Percentiles rank a stretch among this genome's conserved stretches.
phyloP scores from a whole-genome alignment of 768 basidiomycete species.

The Kwoniella sp. region DNA sequence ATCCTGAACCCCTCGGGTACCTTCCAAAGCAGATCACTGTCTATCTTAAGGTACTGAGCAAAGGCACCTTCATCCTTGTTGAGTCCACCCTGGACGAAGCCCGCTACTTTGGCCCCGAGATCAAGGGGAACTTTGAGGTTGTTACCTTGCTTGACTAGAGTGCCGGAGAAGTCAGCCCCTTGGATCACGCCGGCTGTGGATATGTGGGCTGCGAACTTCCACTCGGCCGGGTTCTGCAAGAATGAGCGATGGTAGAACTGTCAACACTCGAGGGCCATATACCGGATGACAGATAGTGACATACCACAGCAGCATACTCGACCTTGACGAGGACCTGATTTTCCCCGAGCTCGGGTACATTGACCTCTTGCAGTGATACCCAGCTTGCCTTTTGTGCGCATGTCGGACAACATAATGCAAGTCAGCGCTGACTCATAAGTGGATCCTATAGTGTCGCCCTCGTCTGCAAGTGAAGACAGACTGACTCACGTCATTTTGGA shows the following conservation, averaged over 20 bases:
- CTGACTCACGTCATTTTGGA: conserved; percentile 22
- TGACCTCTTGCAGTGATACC: conserved; percentile 23
- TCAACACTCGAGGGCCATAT: too few species aligned
- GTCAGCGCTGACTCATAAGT: neutral
- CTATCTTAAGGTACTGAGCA: conserved; percentile 40
- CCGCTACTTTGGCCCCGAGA: conserved; percentile 42
- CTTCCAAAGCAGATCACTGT: conserved; percentile 30
- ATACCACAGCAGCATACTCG: conserved; percentile 38
- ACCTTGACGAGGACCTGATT: conserved; percentile 50
- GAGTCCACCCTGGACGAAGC: conserved; percentile 40
- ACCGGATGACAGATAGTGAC: conserved; percentile 7
- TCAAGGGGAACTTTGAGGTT: conserved; percentile 15
- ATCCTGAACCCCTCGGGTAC: conserved; percentile 32
- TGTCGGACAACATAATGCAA: conserved; percentile 16
- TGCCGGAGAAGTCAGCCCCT: conserved; percentile 47
- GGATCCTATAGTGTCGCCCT: too few species aligned
- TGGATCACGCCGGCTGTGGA: conserved; percentile 26
- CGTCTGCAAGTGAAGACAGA: too few species aligned
- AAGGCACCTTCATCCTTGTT: conserved; percentile 30
- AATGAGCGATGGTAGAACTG: neutral
- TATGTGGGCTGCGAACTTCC: conserved; percentile 32
- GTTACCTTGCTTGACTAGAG: conserved; percentile 30
- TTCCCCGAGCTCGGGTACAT: conserved; percentile 27
- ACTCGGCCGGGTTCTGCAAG: conserved; percentile 37
- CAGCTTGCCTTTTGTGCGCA: conserved; percentile 15